phyloP scores from a whole-genome alignment of 2,329 filamentous ascomycete genomes.

The Trichoderma asperellum region DNA sequence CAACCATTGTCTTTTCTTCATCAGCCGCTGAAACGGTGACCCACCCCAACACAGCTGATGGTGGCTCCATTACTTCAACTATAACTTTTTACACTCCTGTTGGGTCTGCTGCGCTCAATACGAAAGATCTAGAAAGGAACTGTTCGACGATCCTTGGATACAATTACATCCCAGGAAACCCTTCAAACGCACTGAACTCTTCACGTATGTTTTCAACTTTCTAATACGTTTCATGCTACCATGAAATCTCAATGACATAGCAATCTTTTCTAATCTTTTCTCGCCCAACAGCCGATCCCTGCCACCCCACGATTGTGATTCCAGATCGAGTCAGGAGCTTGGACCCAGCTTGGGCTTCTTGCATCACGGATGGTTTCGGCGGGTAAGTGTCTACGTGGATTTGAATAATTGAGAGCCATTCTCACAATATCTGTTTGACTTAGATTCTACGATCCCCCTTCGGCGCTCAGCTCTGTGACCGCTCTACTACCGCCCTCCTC shows the following conservation, averaged over 20 bases:
- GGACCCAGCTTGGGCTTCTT: conserved; percentile 27
- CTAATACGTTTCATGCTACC: no score
- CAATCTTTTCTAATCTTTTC: neutral
- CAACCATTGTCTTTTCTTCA: conserved; percentile 11
- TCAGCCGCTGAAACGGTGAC: neutral
- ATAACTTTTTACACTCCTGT: neutral
- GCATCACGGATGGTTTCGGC: conserved; percentile 21
- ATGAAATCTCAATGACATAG: neutral
- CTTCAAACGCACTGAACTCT: conserved; percentile 1
- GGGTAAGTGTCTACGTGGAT: conserved; percentile 3
- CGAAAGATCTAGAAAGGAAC: conserved; percentile 24
- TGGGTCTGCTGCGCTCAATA: conserved; percentile 25
- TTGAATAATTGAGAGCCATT: neutral
- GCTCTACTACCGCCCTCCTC: conserved; percentile 8
- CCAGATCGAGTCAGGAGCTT: conserved; percentile 23
- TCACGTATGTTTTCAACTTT: conserved; percentile 21
- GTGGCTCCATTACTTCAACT: neutral
- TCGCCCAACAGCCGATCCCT: conserved; percentile 26
- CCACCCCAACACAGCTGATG: neutral
- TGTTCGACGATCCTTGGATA: conserved; percentile 28
- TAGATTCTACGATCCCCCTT: conserved; percentile 28
- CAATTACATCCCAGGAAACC: conserved; percentile 22
- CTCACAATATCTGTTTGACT: neutral
- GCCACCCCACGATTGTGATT: conserved; percentile 29
- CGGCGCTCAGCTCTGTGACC: conserved; percentile 16